Evolutionary conservation across 768 basidiomycete genomes (phyloP).

Genomic region (Suillus alpinus): DNA sequence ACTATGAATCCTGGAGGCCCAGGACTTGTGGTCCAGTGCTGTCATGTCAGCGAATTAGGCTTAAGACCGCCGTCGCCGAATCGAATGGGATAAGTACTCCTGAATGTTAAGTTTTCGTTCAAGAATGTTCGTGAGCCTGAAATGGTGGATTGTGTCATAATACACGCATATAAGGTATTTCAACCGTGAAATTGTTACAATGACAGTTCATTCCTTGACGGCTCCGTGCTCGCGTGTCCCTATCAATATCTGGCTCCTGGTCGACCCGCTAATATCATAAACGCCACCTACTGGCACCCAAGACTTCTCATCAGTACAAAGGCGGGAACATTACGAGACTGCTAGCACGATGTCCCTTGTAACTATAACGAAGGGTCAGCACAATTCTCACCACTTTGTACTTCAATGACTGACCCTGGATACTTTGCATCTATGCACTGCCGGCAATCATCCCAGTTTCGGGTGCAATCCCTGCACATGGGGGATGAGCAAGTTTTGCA

Average conservation of each 20-base stretch:
- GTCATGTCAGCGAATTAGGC: not conserved
- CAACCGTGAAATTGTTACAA: not conserved
- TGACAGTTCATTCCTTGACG: not conserved
- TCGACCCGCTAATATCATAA: not conserved
- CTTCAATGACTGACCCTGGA: not conserved
- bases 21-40: not conserved
- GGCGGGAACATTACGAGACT: not conserved
- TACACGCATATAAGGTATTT: not conserved
- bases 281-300: not conserved
- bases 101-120: not conserved
- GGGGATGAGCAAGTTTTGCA: not conserved
- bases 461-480: constrained; percentile 2
- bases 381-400: not conserved
- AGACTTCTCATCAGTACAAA: not conserved
- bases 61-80: not conserved
- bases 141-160: too few relatives aligned
- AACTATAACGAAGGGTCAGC: not conserved
- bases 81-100: not conserved
- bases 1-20: not conserved
- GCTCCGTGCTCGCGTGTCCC: not conserved
- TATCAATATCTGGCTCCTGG: not conserved
- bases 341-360: not conserved
- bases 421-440: not conserved
- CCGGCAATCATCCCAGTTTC: constrained; percentile 1
- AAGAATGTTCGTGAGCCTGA: not conserved